These are phyloP conservation scores for Tolypocladium tundrense DNA, from an alignment of 2,329 filamentous ascomycete genomes.

Conservation along the genomic window DNA sequence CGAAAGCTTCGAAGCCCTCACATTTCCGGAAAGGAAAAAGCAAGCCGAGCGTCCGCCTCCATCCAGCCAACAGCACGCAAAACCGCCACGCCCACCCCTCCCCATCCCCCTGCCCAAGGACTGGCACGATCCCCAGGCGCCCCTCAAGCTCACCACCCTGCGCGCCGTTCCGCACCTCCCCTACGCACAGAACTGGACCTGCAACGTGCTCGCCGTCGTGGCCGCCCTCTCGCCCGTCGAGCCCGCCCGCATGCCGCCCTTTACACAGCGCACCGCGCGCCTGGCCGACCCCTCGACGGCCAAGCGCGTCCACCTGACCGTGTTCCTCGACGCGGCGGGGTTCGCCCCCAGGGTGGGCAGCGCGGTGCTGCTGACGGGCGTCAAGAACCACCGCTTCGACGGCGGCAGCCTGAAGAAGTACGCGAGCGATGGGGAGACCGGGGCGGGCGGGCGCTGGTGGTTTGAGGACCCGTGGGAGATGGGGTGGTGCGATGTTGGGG, in stretches of 20 bases:
- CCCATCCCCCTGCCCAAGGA: slow-evolving; percentile 29
- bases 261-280: slow-evolving; percentile 40
- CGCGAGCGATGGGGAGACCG: slow-evolving; percentile 25
- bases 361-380: slow-evolving; percentile 39
- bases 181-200: slow-evolving; percentile 48
- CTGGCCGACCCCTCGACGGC: slow-evolving; percentile 40
- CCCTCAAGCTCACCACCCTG: slow-evolving; percentile 41
- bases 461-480: slow-evolving; percentile 35
- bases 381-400: slow-evolving; percentile 48
- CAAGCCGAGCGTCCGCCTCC: background rate
- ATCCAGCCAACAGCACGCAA: background rate
- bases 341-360: slow-evolving; percentile 38
- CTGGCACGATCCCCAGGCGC: slow-evolving; percentile 28
- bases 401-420: slow-evolving; percentile 35
- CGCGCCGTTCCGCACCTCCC: slow-evolving; percentile 39
- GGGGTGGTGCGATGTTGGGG: slow-evolving; percentile 38
- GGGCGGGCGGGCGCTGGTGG: slow-evolving; percentile 33
- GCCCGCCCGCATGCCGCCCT: slow-evolving; percentile 36
- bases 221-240: slow-evolving; percentile 35
- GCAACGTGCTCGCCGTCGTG: slow-evolving; percentile 44
- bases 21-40: slow-evolving; percentile 12
- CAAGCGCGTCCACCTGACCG: slow-evolving; percentile 42
- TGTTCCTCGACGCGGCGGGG: slow-evolving; percentile 40
- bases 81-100: slow-evolving; percentile 2
- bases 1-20: slow-evolving; percentile 25